phyloP scores from a whole-genome alignment of 2,329 filamentous ascomycete species.

The Penicillium sp. region DNA sequence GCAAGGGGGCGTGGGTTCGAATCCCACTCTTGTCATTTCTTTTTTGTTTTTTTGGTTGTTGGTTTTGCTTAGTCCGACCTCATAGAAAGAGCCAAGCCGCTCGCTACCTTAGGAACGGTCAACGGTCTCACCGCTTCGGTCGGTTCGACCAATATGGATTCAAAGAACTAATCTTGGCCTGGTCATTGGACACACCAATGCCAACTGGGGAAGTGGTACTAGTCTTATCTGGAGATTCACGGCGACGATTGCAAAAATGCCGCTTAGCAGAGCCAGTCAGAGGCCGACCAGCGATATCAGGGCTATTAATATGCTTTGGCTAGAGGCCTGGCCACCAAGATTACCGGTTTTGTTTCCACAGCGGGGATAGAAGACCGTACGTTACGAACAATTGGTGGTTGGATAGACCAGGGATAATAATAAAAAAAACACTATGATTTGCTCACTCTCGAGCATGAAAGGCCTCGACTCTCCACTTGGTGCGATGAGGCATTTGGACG shows the following conservation, averaged over 20 bases:
- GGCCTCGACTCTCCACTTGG: slow-evolving; percentile 17
- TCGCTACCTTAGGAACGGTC: too few species aligned
- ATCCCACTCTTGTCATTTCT: slow-evolving; percentile 26
- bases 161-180: slow-evolving; percentile 20
- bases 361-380: slow-evolving; percentile 7
- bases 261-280: slow-evolving; percentile 6
- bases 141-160: slow-evolving; percentile 13
- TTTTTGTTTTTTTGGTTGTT: slow-evolving; percentile 5
- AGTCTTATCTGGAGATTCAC: background rate
- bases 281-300: background rate
- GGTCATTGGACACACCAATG: too few species aligned
- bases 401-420: background rate
- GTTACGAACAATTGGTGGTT: background rate
- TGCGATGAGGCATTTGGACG: slow-evolving; percentile 19
- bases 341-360: slow-evolving; percentile 9
- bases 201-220: background rate
- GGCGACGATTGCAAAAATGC: background rate
- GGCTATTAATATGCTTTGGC: slow-evolving; percentile 21
- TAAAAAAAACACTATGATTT: background rate
- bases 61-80: background rate
- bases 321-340: slow-evolving; percentile 25
- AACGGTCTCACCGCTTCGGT: slow-evolving; percentile 27
- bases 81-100: background rate
- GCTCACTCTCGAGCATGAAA: slow-evolving; percentile 5
- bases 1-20: slow-evolving; percentile 26